A percentile compares a stretch with the other conserved stretches of the same genome.
Conservation (phyloP, 805 yeast genomes). For the Kuraishia hungarica region DNA sequence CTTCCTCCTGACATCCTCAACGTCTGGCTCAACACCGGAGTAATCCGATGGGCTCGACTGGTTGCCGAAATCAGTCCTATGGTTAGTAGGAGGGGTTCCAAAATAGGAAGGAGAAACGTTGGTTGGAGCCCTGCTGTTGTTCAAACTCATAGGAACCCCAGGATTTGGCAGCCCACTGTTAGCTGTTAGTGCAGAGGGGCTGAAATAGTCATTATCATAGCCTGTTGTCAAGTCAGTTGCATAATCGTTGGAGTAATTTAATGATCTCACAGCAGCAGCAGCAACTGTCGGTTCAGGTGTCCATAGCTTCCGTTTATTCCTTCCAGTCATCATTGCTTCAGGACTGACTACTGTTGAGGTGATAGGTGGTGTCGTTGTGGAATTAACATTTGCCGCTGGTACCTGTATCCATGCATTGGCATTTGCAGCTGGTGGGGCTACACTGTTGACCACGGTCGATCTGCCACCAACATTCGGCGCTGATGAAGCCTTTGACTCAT, state of each 20-base stretch:
- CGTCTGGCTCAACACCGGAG: neutral
- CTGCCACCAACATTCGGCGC: too few relatives aligned
- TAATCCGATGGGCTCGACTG: neutral
- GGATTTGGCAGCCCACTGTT: neutral
- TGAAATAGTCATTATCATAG: neutral
- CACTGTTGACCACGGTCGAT: too few relatives aligned
- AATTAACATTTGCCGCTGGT: too few relatives aligned
- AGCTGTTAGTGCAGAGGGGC: neutral
- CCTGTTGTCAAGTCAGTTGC: neutral
- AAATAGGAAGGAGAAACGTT: neutral
- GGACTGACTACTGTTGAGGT: neutral
- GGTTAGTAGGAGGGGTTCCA: neutral
- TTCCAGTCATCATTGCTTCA: neutral
- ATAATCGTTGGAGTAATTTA: neutral
- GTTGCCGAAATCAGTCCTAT: neutral
- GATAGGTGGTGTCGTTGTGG: neutral
- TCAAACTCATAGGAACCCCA: neutral
- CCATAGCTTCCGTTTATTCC: neutral
- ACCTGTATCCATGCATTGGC: too few relatives aligned
- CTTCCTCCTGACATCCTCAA: slow-evolving; percentile 25
- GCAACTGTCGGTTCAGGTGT: neutral
- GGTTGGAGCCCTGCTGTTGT: neutral
- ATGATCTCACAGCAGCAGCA: neutral
- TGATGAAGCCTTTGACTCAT: neutral
- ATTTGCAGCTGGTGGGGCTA: too few relatives aligned